Evolutionary conservation across 148 eudicot species (phyloP).

Genomic region (Bassia scoparia): DNA sequence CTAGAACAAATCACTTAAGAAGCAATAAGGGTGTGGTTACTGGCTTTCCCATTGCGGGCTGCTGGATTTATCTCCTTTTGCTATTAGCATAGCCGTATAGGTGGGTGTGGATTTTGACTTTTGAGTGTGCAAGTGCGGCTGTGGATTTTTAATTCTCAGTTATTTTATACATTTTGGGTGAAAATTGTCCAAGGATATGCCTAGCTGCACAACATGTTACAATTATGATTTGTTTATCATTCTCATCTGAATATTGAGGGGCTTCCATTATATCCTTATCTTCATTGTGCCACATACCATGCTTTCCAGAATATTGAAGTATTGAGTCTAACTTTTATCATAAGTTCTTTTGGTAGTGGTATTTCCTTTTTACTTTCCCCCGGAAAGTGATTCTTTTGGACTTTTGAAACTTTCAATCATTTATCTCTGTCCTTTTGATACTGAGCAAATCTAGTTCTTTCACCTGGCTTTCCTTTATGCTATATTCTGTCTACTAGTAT

Average conservation of each 20-base stretch:
- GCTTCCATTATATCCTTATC: neutral
- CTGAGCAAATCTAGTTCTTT: neutral
- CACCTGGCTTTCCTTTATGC: neutral
- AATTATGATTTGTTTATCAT: too few species aligned
- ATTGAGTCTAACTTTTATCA: slow-evolving; percentile 3
- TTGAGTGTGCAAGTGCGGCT: too few species aligned
- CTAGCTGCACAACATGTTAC: neutral
- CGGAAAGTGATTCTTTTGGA: neutral
- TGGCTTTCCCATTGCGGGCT: neutral
- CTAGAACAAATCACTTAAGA: neutral
- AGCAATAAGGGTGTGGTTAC: neutral
- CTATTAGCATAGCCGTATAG: neutral
- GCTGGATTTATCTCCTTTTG: neutral
- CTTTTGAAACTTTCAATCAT: neutral
- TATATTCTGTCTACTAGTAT: neutral
- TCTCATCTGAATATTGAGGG: too few species aligned
- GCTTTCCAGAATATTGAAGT: neutral
- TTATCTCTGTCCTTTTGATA: neutral
- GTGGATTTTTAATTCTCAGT: neutral
- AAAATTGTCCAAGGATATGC: neutral
- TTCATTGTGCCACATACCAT: slow-evolving; percentile 4
- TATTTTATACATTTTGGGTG: too few species aligned
- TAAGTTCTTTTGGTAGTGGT: neutral
- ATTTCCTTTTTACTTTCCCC: neutral
- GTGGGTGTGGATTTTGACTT: neutral